Percentiles rank a stretch among this genome's conserved stretches.
Conservation (phyloP, 768 basidiomycete species). For the Hygrophoropsis aurantiaca region DNA sequence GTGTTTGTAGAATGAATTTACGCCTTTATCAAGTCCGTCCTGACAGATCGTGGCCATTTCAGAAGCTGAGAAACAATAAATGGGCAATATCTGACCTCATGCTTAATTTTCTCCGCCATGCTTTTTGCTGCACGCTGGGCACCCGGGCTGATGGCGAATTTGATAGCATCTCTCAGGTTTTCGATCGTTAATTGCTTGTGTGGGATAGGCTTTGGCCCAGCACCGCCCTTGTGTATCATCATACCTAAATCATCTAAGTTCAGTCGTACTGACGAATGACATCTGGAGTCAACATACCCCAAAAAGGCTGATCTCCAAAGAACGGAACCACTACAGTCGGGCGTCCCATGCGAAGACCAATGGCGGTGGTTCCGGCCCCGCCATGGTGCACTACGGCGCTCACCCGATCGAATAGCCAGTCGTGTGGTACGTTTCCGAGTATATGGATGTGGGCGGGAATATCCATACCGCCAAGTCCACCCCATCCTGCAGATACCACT, state of each 20-base stretch:
- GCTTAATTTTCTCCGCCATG: conserved; percentile 50
- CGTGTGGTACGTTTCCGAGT: conserved; percentile 66
- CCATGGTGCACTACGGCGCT: conserved; percentile 64
- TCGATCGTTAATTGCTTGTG: conserved; percentile 49
- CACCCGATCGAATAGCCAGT: conserved; percentile 65
- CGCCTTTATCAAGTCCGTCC: conserved; percentile 48
- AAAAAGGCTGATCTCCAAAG: conserved; percentile 65
- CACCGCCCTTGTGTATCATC: conserved; percentile 62
- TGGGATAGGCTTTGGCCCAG: conserved; percentile 60
- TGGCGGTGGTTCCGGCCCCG: conserved; percentile 66
- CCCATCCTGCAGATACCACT: conserved; percentile 67
- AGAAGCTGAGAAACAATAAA: not conserved
- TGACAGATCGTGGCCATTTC: conserved; percentile 14
- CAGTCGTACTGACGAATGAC: conserved; percentile 27
- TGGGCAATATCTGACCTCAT: conserved; percentile 36
- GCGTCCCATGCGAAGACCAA: conserved; percentile 55
- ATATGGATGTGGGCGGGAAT: conserved; percentile 60
- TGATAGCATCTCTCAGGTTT: conserved; percentile 53
- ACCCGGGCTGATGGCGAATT: conserved; percentile 42
- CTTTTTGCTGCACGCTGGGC: conserved; percentile 48
- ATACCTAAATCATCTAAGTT: conserved; percentile 36
- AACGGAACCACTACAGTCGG: conserved; percentile 66
- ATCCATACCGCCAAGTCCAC: conserved; percentile 51
- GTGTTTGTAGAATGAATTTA: conserved; percentile 58
- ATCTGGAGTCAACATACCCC: conserved; percentile 35